A percentile compares a stretch with the other conserved stretches of the same genome.
Evolutionary conservation across 441 rosid genomes (phyloP).

Genomic region (Populus tomentosa): DNA sequence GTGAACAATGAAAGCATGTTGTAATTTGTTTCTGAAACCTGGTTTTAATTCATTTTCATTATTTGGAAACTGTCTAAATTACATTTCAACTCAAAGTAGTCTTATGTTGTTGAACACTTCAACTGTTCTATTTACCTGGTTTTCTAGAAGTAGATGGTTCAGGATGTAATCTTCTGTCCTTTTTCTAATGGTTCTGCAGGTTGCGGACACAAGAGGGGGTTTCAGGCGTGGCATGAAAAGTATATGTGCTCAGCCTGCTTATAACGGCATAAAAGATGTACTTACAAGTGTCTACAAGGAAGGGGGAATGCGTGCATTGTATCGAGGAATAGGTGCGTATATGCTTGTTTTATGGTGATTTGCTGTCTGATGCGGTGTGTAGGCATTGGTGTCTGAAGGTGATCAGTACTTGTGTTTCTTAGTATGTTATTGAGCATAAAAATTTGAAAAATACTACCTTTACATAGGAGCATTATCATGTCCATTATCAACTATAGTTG

Average conservation of each 20-base stretch:
- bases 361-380: not conserved
- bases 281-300: conserved; percentile 69
- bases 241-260: conserved; percentile 48
- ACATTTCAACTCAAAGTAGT: not conserved
- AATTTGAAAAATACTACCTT: too few relatives aligned
- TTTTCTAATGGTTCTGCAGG: conserved; percentile 35
- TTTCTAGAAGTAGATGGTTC: conserved; percentile 2
- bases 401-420: not conserved
- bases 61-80: not conserved
- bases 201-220: conserved; percentile 40
- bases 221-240: conserved; percentile 34
- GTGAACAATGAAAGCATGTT: not conserved
- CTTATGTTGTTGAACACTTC: not conserved
- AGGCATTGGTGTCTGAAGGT: not conserved
- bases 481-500: too few relatives aligned
- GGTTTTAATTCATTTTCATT: not conserved
- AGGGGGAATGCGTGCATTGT: conserved; percentile 77
- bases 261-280: conserved; percentile 71
- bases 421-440: too few relatives aligned
- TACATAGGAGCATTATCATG: too few relatives aligned
- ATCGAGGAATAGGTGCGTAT: conserved; percentile 80
- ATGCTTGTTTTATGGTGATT: conserved; percentile 6
- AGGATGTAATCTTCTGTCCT: not conserved
- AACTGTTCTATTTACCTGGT: conserved; percentile 3
- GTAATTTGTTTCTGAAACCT: not conserved